These are phyloP conservation scores for Starmerella geochares DNA, from an alignment of 805 yeast species.

Conservation along the genomic window DNA sequence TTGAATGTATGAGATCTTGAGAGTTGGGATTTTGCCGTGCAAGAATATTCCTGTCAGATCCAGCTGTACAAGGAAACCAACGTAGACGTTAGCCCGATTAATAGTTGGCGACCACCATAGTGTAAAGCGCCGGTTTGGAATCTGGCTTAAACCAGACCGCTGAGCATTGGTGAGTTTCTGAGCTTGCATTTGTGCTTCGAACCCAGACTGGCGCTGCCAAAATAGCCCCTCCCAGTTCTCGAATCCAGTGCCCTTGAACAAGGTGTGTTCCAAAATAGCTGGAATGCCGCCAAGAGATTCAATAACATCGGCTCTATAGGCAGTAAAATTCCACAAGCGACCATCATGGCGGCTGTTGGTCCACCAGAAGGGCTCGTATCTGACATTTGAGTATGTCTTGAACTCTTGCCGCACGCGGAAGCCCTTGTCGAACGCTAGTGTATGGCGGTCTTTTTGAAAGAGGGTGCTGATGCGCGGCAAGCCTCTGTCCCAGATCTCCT, in stretches of 20 bases:
- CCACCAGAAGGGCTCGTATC: constrained; percentile 95
- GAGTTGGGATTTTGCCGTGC: constrained; percentile 96
- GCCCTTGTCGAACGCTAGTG: constrained; percentile 90
- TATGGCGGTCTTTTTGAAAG: constrained; percentile 89
- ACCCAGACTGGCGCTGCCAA: constrained; percentile 97
- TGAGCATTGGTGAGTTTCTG: constrained; percentile 95
- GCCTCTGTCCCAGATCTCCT: constrained; percentile 94
- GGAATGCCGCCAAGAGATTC: constrained; percentile 97
- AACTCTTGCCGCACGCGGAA: constrained; percentile 75
- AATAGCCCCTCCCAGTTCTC: constrained; percentile 97
- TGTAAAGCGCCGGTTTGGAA: constrained; percentile 93
- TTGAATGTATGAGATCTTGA: constrained; percentile 89
- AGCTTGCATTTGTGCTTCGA: constrained; percentile 90
- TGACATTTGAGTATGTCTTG: constrained; percentile 57
- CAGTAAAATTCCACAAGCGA: constrained; percentile 82
- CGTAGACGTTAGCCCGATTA: constrained; percentile 94
- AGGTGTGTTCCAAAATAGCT: constrained; percentile 85
- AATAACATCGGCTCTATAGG: constrained; percentile 89
- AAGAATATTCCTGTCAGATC: constrained; percentile 94
- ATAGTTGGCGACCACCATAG: constrained; percentile 99
- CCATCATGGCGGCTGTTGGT: constrained; percentile 89
- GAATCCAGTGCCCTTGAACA: constrained; percentile 94
- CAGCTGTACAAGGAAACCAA: constrained; percentile 90
- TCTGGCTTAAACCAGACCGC: constrained; percentile 91
- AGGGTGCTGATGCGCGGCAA: constrained; percentile 90